Base-by-base conservation (phyloP, 257 asterid genomes). In the Henckelia pumila region DNA sequence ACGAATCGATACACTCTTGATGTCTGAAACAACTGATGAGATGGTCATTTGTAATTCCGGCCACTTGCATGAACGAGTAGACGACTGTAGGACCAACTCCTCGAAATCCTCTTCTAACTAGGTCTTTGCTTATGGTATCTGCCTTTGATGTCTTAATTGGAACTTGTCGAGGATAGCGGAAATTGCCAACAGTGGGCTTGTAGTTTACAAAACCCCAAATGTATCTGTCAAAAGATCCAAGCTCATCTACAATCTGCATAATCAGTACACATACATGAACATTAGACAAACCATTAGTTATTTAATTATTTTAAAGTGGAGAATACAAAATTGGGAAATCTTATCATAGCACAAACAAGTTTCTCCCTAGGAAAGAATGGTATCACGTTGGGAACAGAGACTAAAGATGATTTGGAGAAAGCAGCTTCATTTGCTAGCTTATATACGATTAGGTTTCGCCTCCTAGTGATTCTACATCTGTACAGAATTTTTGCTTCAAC, bases 81-180 rank as follows among this genome's bases (percentile, higher is more conserved):
- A 88, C 86, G 0, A 85, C 97, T n/a, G 97, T 93, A 13, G 96
- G 96, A 6, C 97, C 99, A 14, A 90, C 96, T 66, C 99, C 97
- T 47, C 97, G 89, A 24, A 93, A 88, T 32, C 97, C 99, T 81
- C 99, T 86, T 74, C 88, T 79, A 30, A 90, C 86, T 1, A 93
- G 87, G 78, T 90, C 99, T 80, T 90, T 90, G 88, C 99, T 93
- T 59, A 93, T 88, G 59, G 88, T 74, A 59, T 90, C 99, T 22
- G 99, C 95, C 79, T 93, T 93, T 8, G 97, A 93, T 49, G 95
- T 88, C 79, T 84, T 86, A 28, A 84, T 90, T 61, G 99, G 99
- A 58, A 93, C 95, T 81, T 86, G 97, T 7, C 99, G 78, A 29
- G 88, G 87, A 74, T 93, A 93, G 57, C 99, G 97, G 65, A 86